Evolutionary conservation across 2,329 filamentous ascomycete genomes (phyloP), one percentile per base, ranked within the genome.

Genomic region (Ceratocystis cacaofunesta): DNA sequence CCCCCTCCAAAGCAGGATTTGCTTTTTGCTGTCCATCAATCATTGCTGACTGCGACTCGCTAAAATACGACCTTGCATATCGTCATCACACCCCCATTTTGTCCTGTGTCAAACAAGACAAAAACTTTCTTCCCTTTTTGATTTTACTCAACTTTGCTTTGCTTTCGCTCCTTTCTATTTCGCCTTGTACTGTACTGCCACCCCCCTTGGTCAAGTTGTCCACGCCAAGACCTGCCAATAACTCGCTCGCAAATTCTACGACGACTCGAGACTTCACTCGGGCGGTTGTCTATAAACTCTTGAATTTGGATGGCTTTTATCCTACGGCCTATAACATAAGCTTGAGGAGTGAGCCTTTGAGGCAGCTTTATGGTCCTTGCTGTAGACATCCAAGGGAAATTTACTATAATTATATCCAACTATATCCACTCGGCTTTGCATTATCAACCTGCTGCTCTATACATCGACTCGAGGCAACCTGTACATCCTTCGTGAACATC

Each of bases 41-140:
- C 19, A 50, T 25, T 19, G 12, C 48, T 25, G 12, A 25, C 48
- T 25, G n/a, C 15, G 32, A 25, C 25, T 52, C 25, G 19, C 48
- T 7, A 25, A 15, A 52, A 52, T 52, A 52, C 48, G 48, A 52
- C 48, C 19, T 25, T 28, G 48, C 48, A 52, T 12, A 41, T 15
- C 12, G 12, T 55, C 25, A 64, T 64, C 48, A 6, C 64, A 60
- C 64, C 63, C 57, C 60, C 69, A 41, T 15, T 65, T 60, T 52
- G 43, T 44, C 55, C 67, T 67, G 67, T 66, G 70, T 62, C 68
- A 30, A 32, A 62, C 15, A 60, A 58, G 65, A 66, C 50, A 68
- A 67, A 64, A 65, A 68, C 28, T 22, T 8, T 32, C 25, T 28
- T 64, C 52, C 58, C 52, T 22, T 41, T 57, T 43, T 19, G 25